Evolutionary conservation across 164 flowering plant species (phyloP), one percentile per base, ranked within the genome.

Genomic region (Vitis rupestris): DNA sequence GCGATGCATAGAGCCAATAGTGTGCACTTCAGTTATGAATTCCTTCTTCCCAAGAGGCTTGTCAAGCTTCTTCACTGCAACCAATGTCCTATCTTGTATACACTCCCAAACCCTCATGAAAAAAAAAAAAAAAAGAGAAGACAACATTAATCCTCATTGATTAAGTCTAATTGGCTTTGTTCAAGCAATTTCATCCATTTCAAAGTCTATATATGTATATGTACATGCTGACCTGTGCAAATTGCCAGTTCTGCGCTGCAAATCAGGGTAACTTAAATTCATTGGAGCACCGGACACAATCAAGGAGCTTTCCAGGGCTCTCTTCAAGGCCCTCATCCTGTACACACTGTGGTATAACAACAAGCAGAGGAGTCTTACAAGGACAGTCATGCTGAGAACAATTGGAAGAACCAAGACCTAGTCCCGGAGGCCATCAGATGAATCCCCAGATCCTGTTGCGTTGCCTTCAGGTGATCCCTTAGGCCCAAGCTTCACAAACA

Each of bases 1-100:
- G 68, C 91, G 99, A 77, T 95, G 98, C 98, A 91, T 95, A 2
- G 98, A 88, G 48, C 98, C 94, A 64, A 93, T 95, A 5, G 93
- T 91, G 75, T 84, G 89, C 9, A 93, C 97, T 81, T 93, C 98
- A 11, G 97, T 84, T 58, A 88, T 78, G 62, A 95, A 95, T 74
- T 95, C 97, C 71, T 76, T 91, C 85, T 93, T 92, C 17, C 99
- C 98, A 67, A 88, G 97, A 48, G 98, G 94, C 74, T 82, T 83
- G 59, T 90, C 98, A 27, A 93, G 89, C 77, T 89, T 93, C 82
- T 93, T 95, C 6, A 95, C 99, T 19, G 99, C 98, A 68, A 93
- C 72, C 61, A 84, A 58, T 14, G 88, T 87, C 12, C 91, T 92
- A 78, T 93, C 94, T 90, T 92, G 81, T 86, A 94, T 4, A 94